Evolutionary conservation across 306 rosid species (phyloP), one percentile per base, ranked within the genome.

Genomic region (Quercus ilex): DNA sequence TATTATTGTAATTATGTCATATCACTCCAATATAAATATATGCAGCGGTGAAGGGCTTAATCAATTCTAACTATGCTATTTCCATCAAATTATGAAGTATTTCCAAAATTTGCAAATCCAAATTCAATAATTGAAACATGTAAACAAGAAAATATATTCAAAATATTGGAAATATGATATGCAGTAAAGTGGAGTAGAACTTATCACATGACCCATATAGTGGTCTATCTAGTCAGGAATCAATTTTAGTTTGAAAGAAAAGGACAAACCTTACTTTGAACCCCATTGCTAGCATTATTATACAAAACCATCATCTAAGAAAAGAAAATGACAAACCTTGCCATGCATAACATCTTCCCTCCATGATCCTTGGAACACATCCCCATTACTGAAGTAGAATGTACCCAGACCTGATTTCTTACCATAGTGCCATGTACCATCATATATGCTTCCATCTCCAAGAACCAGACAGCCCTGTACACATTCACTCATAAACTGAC

Each of bases 291-390:
- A 59, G 5, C 23, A 59, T 59, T 25, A 6, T 57, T 17, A 57
- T 14, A 20, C 8, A 19, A 57, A 57, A 5, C 4, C 2, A 10
- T 41, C 49, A 13, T 52, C 76, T 30, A 6, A 49, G 2, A 14
- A 71, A 57, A 43, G 33, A 81, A 73, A 13, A 64, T 72, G 57
- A 84, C 90, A 71, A 84, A 93, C 98, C 98, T 92, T 95, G 78
- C 99, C 99, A 23, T 95, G 97, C 91, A 95, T 92, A 64, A 86
- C 90, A 85, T 95, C 99, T 84, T 95, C 99, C 85, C 98, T 90
- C 99, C 99, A 95, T 17, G 92, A 90, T 77, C 99, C 99, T 80
- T 95, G 99, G 87, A 91, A 95, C 84, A 91, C 90, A 85, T 95
- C 98, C 73, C 99, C 98, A 20, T 95, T 95, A 73, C 80, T 86